These are phyloP conservation scores for Malus hybrid DNA, from an alignment of 331 rosid genomes.

Conservation along the genomic window DNA sequence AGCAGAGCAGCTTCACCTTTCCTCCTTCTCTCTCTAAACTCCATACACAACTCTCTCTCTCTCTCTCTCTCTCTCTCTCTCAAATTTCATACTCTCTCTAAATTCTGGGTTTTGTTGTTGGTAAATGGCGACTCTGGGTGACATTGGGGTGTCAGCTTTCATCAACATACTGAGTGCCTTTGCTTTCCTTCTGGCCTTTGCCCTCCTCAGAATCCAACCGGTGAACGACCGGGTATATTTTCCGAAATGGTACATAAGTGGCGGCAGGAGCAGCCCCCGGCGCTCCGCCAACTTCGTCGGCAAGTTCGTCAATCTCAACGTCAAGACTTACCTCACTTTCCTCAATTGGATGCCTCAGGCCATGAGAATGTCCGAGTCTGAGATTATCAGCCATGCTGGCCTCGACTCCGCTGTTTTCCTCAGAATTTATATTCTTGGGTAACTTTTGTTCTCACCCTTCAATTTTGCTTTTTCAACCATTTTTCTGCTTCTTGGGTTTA, in stretches of 20 bases:
- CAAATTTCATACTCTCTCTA: neutral
- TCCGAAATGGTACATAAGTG: slow-evolving; percentile 80
- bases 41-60: neutral
- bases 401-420: slow-evolving; percentile 96
- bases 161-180: slow-evolving; percentile 73
- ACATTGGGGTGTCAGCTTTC: slow-evolving; percentile 89
- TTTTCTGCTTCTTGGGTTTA: neutral
- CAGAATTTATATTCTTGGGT: slow-evolving; percentile 92
- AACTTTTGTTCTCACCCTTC: neutral
- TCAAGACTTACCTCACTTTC: slow-evolving; percentile 74
- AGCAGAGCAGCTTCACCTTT: slow-evolving; percentile 2
- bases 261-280: slow-evolving; percentile 68
- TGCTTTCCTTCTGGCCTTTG: slow-evolving; percentile 83
- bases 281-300: slow-evolving; percentile 55
- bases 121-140: slow-evolving; percentile 75
- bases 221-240: slow-evolving; percentile 87
- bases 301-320: slow-evolving; percentile 77
- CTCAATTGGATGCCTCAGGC: slow-evolving; percentile 98
- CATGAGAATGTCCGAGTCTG: slow-evolving; percentile 67
- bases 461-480: neutral
- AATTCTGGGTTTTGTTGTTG: neutral
- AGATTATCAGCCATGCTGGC: slow-evolving; percentile 86
- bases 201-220: slow-evolving; percentile 83
- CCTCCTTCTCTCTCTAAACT: neutral
- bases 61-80: neutral